A percentile compares a stretch with the other conserved stretches of the same genome.
phyloP scores from a whole-genome alignment of 352 stramenopile species.

The Salisapilia sapeloensis region DNA sequence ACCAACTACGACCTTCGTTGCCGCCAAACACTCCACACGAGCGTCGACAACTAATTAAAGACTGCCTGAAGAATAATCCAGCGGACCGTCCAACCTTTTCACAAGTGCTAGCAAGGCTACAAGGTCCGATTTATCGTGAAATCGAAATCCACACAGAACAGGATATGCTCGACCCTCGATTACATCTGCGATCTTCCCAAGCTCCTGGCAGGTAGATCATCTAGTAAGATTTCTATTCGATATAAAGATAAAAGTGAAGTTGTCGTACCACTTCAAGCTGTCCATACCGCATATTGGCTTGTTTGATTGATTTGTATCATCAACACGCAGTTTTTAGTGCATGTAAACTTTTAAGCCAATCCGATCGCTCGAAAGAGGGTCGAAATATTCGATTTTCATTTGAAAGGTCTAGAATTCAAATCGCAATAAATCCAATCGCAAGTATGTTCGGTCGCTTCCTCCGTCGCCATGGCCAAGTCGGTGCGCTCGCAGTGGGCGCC shows the following conservation, averaged over 20 bases:
- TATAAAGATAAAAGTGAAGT: too few species aligned
- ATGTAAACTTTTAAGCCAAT: neutral
- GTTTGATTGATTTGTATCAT: neutral
- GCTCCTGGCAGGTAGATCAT: too few species aligned
- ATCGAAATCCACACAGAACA: constrained; percentile 37
- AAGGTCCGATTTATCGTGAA: constrained; percentile 61
- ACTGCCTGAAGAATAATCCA: constrained; percentile 49
- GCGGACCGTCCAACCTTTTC: constrained; percentile 46
- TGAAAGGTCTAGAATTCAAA: neutral
- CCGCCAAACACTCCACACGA: constrained; percentile 29
- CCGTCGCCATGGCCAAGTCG: constrained; percentile 13
- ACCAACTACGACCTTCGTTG: constrained; percentile 54
- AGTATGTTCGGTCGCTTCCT: constrained; percentile 25
- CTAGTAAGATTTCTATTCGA: too few species aligned
- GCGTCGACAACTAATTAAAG: constrained; percentile 48
- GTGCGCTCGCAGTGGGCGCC: constrained; percentile 14
- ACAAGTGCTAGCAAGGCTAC: constrained; percentile 49
- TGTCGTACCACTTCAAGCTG: too few species aligned
- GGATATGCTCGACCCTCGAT: constrained; percentile 9
- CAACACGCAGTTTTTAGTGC: neutral
- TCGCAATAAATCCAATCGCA: neutral
- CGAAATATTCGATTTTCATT: constrained; percentile 7
- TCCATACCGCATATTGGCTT: too few species aligned
- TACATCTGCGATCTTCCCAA: too few species aligned
- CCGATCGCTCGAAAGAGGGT: neutral